phyloP scores from a whole-genome alignment of 2,329 filamentous ascomycete genomes.

The Ceratocystiopsis sp. region DNA sequence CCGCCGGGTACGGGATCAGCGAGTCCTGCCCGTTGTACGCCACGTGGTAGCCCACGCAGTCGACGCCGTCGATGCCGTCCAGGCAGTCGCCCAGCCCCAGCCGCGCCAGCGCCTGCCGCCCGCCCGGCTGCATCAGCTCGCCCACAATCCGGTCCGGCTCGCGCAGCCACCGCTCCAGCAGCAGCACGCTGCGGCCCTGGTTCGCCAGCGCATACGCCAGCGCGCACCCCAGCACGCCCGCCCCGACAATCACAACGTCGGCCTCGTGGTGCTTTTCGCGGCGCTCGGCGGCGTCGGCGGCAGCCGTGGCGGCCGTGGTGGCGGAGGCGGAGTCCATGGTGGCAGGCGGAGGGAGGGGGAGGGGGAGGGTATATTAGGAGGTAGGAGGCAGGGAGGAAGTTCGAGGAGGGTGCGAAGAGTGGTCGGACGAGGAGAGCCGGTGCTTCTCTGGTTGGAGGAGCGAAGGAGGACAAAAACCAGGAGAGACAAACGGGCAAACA shows the following conservation, averaged over 20 bases:
- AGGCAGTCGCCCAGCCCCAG: conserved; percentile 69
- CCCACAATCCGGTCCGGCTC: conserved; percentile 93
- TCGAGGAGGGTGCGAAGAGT: not conserved
- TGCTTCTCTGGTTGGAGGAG: no score
- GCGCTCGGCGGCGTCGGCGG: conserved; percentile 12
- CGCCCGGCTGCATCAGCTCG: conserved; percentile 85
- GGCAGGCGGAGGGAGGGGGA: not conserved
- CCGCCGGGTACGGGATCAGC: conserved; percentile 60
- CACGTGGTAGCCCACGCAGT: conserved; percentile 74
- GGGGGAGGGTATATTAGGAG: not conserved
- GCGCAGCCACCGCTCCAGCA: conserved; percentile 77
- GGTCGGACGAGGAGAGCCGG: not conserved
- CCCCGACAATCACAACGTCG: conserved; percentile 84
- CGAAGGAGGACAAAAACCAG: not conserved
- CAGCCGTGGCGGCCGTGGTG: no score
- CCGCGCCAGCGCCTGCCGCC: conserved; percentile 61
- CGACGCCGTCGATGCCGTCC: conserved; percentile 74
- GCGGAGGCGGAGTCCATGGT: not conserved
- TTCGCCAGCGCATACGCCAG: conserved; percentile 69
- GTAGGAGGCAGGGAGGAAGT: not conserved
- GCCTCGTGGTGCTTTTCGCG: conserved; percentile 42
- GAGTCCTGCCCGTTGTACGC: conserved; percentile 62
- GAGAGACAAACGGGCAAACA: not conserved
- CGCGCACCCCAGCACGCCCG: conserved; percentile 77
- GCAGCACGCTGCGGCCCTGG: conserved; percentile 77